phyloP scores from a whole-genome alignment of 108 stramenopile genomes.

The Skeletonema marinoi region DNA sequence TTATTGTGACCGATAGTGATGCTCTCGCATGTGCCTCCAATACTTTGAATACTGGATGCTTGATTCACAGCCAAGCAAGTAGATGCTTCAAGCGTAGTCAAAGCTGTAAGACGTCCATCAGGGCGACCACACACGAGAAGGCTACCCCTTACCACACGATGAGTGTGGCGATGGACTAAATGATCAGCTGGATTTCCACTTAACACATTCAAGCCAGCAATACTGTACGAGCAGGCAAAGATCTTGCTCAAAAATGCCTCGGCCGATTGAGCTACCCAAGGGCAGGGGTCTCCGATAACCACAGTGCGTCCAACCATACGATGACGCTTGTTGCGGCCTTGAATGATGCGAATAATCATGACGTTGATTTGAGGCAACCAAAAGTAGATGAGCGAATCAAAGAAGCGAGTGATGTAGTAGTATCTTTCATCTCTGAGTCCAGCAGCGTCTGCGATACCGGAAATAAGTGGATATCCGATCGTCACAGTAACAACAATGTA shows the following conservation, averaged over 20 bases:
- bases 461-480: conserved; percentile 59
- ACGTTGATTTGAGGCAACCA: conserved; percentile 78
- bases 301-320: conserved; percentile 85
- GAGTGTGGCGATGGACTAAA: conserved; percentile 80
- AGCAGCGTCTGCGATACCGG: conserved; percentile 50
- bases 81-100: conserved; percentile 72
- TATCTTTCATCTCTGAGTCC: conserved; percentile 26
- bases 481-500: conserved; percentile 72
- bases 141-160: conserved; percentile 73
- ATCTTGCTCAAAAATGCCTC: conserved; percentile 84
- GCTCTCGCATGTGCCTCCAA: conserved; percentile 70
- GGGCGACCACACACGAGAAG: conserved; percentile 82
- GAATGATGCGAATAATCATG: conserved; percentile 54
- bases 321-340: conserved; percentile 66
- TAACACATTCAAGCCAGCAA: conserved; percentile 72
- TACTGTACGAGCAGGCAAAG: conserved; percentile 77
- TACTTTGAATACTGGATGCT: conserved; percentile 70
- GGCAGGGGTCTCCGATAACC: conserved; percentile 77
- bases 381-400: conserved; percentile 80
- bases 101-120: conserved; percentile 83
- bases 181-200: conserved; percentile 78
- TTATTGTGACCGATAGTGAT: conserved; percentile 87
- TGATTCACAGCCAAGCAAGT: conserved; percentile 81
- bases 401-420: conserved; percentile 35
- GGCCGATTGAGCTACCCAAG: conserved; percentile 73